These are phyloP conservation scores for Plasmodium yoelii DNA, from an alignment of 169 alveolate genomes.

Conservation along the genomic window DNA sequence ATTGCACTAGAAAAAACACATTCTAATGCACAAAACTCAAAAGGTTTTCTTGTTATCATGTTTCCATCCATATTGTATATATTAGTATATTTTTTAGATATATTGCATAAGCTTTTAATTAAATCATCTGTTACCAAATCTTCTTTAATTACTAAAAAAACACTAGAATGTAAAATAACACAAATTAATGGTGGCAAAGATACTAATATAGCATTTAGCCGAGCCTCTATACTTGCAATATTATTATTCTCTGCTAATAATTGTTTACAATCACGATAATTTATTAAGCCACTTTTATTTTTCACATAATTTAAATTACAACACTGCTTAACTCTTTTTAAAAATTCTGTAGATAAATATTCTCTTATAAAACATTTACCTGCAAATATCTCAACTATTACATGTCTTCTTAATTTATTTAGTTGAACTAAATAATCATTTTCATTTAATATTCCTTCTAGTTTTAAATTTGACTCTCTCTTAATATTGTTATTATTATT, in stretches of 20 bases:
- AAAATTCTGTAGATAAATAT: conserved; percentile 70
- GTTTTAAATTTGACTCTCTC: conserved; percentile 51
- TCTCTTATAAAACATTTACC: conserved; percentile 73
- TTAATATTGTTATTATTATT: neutral
- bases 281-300: conserved; percentile 82
- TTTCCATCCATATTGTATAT: conserved; percentile 38
- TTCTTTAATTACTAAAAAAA: conserved; percentile 83
- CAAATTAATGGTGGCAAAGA: conserved; percentile 84
- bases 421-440: conserved; percentile 64
- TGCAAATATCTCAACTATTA: conserved; percentile 64
- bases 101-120: conserved; percentile 81
- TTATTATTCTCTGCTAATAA: conserved; percentile 86
- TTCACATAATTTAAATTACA: conserved; percentile 70
- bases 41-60: conserved; percentile 80
- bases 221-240: conserved; percentile 86
- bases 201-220: conserved; percentile 87
- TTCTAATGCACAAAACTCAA: conserved; percentile 88
- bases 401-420: conserved; percentile 72
- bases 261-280: conserved; percentile 89
- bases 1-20: conserved; percentile 87
- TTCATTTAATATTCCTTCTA: conserved; percentile 65
- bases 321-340: conserved; percentile 68
- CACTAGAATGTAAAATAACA: conserved; percentile 80
- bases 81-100: conserved; percentile 77
- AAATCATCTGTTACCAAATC: conserved; percentile 83